phyloP scores from a whole-genome alignment of 768 basidiomycete genomes.

The Russula lepida region DNA sequence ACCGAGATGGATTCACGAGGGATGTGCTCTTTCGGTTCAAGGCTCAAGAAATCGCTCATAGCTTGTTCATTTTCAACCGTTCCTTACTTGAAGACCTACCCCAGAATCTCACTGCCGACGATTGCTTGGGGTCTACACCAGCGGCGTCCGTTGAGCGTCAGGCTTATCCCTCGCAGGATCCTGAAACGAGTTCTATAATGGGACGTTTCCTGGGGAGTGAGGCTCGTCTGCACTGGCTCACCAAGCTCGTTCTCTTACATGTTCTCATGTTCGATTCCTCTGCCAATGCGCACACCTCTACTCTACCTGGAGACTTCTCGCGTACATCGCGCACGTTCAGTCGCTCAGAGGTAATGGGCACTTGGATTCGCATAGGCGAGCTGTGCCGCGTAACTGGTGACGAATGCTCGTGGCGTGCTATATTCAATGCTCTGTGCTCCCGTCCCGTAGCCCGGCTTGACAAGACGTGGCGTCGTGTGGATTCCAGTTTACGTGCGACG shows the following conservation, averaged over 20 bases:
- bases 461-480: constrained; percentile 74
- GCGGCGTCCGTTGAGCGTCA: constrained; percentile 8
- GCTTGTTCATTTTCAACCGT: constrained; percentile 56
- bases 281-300: constrained; percentile 24
- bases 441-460: constrained; percentile 67
- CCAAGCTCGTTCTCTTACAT: constrained; percentile 61
- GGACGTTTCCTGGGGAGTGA: constrained; percentile 56
- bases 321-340: constrained; percentile 54
- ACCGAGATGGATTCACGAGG: constrained; percentile 58
- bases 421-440: constrained; percentile 60
- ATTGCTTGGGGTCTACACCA: constrained; percentile 18
- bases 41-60: constrained; percentile 49
- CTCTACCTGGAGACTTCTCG: constrained; percentile 27
- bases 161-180: neutral
- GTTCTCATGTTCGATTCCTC: constrained; percentile 55
- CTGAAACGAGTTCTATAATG: neutral
- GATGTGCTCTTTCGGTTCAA: constrained; percentile 60
- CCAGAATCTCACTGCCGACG: constrained; percentile 42
- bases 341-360: constrained; percentile 61
- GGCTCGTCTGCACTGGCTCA: constrained; percentile 73
- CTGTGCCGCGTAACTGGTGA: constrained; percentile 64
- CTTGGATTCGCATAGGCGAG: constrained; percentile 70
- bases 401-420: constrained; percentile 72
- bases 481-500: constrained; percentile 44
- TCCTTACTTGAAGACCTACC: constrained; percentile 40